phyloP scores from a whole-genome alignment of 1,284 basidiomycete species.

The Nidula niveotomentosa region DNA sequence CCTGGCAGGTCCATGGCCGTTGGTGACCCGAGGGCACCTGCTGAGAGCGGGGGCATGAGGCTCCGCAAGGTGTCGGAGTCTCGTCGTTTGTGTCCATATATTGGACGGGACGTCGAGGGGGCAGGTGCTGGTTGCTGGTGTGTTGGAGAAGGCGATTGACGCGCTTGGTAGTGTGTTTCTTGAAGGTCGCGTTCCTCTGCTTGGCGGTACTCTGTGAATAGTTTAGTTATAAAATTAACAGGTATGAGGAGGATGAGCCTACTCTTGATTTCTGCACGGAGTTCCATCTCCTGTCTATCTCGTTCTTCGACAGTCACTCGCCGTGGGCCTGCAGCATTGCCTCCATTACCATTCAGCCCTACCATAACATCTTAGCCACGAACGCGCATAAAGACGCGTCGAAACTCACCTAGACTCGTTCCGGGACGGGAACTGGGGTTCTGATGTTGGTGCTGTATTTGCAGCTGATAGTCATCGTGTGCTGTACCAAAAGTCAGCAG shows the following conservation, averaged over 20 bases:
- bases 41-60: slow-evolving; percentile 16
- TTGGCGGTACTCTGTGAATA: slow-evolving; percentile 8
- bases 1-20: slow-evolving; percentile 23
- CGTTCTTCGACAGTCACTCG: slow-evolving; percentile 54
- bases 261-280: slow-evolving; percentile 10
- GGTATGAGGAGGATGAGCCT: too few relatives aligned
- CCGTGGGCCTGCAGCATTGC: slow-evolving; percentile 35
- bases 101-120: slow-evolving; percentile 24
- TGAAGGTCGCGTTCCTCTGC: slow-evolving; percentile 32
- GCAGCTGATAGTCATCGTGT: slow-evolving; percentile 31
- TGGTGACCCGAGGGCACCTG: slow-evolving; percentile 26
- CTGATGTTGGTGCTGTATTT: slow-evolving; percentile 31
- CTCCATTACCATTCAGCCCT: slow-evolving; percentile 23
- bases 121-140: slow-evolving; percentile 22
- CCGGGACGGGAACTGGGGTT: slow-evolving; percentile 44
- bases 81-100: slow-evolving; percentile 52
- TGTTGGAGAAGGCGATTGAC: slow-evolving; percentile 57
- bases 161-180: slow-evolving; percentile 23
- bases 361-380: neutral
- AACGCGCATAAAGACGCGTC: slow-evolving; percentile 4
- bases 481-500: slow-evolving; percentile 13
- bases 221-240: too few relatives aligned
- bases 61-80: slow-evolving; percentile 75
- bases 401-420: slow-evolving; percentile 42
- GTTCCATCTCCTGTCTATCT: slow-evolving; percentile 43